Conservation (phyloP, 495 filamentous ascomycete species). For the Penicillium cosmopolitanum region DNA sequence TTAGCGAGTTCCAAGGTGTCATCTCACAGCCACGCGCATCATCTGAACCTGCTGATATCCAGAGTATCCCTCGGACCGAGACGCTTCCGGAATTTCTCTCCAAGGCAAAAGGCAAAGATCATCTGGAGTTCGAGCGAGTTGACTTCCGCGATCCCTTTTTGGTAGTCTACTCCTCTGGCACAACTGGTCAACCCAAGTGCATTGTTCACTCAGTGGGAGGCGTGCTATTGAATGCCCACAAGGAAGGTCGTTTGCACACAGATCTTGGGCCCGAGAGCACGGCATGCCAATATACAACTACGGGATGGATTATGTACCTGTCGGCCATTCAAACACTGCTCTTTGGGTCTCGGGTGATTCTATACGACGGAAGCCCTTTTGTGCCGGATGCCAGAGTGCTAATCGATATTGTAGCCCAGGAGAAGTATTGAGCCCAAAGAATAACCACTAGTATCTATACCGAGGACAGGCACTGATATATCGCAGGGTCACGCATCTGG, state of each 20-base stretch:
- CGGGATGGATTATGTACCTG: slow-evolving; percentile 88
- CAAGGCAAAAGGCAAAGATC: slow-evolving; percentile 33
- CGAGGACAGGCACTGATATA: background rate
- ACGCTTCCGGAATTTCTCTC: slow-evolving; percentile 57
- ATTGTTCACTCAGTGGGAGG: slow-evolving; percentile 63
- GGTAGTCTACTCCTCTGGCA: slow-evolving; percentile 76
- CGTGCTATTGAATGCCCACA: slow-evolving; percentile 42
- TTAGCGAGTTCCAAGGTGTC: slow-evolving; percentile 63
- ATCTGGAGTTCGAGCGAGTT: slow-evolving; percentile 60
- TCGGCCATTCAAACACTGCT: slow-evolving; percentile 56
- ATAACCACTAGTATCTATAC: background rate
- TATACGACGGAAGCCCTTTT: slow-evolving; percentile 82
- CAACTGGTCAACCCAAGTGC: slow-evolving; percentile 80
- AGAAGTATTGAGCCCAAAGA: slow-evolving; percentile 45
- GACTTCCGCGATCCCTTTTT: slow-evolving; percentile 63
- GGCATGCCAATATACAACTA: slow-evolving; percentile 62
- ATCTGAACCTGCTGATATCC: slow-evolving; percentile 58
- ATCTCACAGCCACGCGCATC: slow-evolving; percentile 69
- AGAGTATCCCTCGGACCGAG: slow-evolving; percentile 53
- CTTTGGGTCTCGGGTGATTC: slow-evolving; percentile 57
- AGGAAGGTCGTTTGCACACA: slow-evolving; percentile 66
- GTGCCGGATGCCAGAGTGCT: slow-evolving; percentile 64
- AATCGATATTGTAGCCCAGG: slow-evolving; percentile 59
- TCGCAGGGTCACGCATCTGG: slow-evolving; percentile 57
- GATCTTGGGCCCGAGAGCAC: slow-evolving; percentile 52